These are phyloP conservation scores for Neurospora sp. DNA, from an alignment of 495 filamentous ascomycete genomes.

Conservation along the genomic window DNA sequence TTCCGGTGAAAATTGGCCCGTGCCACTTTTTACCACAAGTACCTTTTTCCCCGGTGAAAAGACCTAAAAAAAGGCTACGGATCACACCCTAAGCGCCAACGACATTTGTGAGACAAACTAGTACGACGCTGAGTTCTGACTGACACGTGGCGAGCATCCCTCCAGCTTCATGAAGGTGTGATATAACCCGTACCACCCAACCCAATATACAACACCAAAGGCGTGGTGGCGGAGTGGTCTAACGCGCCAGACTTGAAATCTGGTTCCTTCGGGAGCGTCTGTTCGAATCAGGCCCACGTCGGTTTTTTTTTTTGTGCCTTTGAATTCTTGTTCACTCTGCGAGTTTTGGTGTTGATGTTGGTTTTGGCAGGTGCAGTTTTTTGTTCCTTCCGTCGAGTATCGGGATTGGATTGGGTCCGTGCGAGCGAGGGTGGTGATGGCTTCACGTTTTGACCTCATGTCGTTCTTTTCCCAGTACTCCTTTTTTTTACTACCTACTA, in stretches of 20 bases:
- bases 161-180: too few species aligned
- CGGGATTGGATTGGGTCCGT: neutral
- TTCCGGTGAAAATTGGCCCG: neutral
- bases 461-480: too few species aligned
- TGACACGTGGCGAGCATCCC: too few species aligned
- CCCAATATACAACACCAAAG: neutral
- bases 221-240: neutral
- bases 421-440: too few species aligned
- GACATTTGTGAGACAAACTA: too few species aligned
- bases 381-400: neutral
- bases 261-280: slow-evolving; percentile 13
- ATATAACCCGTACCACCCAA: neutral
- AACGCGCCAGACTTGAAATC: slow-evolving; percentile 10
- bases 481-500: too few species aligned
- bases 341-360: neutral
- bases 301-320: neutral
- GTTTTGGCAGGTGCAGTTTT: neutral
- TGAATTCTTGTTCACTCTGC: neutral
- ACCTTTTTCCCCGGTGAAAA: neutral
- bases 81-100: too few species aligned
- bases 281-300: slow-evolving; percentile 13
- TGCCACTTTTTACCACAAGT: neutral
- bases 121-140: too few species aligned
- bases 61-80: too few species aligned
- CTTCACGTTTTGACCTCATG: too few species aligned